Evolutionary conservation across 2,329 filamentous ascomycete genomes (phyloP).

Genomic region (Zasmidium cellare): DNA sequence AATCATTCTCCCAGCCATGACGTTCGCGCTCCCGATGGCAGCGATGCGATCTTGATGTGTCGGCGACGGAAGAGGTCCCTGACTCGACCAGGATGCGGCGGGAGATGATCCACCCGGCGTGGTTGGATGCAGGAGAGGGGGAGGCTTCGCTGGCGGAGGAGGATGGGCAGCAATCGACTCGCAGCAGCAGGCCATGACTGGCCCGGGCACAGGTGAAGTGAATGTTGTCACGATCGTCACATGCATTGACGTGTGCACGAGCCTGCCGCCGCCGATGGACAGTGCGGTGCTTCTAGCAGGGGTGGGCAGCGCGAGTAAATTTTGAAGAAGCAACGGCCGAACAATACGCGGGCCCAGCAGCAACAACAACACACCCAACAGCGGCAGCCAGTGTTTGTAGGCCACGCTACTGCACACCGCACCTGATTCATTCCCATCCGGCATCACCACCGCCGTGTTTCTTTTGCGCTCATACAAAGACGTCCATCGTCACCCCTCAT

Average conservation of each 20-base stretch:
- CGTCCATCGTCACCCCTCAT: neutral
- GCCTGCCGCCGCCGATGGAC: neutral
- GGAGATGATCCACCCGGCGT: neutral
- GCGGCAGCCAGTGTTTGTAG: slow-evolving; percentile 4
- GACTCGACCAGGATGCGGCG: neutral
- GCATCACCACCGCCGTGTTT: neutral
- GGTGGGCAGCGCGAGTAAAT: neutral
- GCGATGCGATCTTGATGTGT: neutral
- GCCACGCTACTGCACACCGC: slow-evolving; percentile 2
- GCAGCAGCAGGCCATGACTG: neutral
- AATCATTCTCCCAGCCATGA: neutral
- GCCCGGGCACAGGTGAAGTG: neutral
- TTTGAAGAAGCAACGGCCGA: slow-evolving; percentile 1
- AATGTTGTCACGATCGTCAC: neutral
- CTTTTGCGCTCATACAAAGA: neutral
- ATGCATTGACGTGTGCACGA: neutral
- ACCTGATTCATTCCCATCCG: neutral
- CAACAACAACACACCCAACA: neutral
- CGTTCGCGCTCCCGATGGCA: neutral
- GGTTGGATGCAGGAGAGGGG: neutral
- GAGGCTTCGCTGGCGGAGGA: neutral
- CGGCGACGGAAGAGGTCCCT: neutral
- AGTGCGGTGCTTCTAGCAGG: neutral
- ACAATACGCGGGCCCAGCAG: neutral
- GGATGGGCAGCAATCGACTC: neutral